Base-by-base conservation (phyloP, 2,329 filamentous ascomycete species). In the Sporothrix humicola region DNA sequence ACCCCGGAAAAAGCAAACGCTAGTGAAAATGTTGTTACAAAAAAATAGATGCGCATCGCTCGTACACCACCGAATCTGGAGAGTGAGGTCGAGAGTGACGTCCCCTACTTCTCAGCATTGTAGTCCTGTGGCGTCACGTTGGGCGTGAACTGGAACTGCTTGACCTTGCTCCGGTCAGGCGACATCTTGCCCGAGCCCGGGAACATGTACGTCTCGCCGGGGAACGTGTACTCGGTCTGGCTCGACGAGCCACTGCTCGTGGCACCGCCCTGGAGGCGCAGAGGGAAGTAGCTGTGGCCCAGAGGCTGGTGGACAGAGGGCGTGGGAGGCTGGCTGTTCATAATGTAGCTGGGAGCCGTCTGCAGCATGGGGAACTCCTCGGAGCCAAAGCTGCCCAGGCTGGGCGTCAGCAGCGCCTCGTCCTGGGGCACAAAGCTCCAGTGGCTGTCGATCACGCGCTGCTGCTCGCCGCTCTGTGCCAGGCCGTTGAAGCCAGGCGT, bases 221-320 rank as follows among this genome's bases (percentile, higher is more conserved):
- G 83, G 82, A 87, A 88, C 76, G 85, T 84, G 77, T 86, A 88
- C 75, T 88, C 86, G 17, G 84, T 78, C 56, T 84, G 85, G 44
- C 76, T 74, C 2, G 80, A 48, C 54, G 26, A n/a, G 8, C 26
- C 15, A 13, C 15, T 23, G 78, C 80, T 44, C 73, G 75, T 73
- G 63, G 78, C 72, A 81, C 80, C 70, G 79, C 81, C 42, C 77
- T 79, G 75, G 13, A 74, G 31, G n/a, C 12, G 72, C 71, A 73
- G 20, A 3, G 75, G 72, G 71, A 83, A 83, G 68, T 85, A 86
- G 10, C 80, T 78, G 10, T 83, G 81, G 0, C 82, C 82, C 76
- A 87, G 82, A 73, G 81, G 81, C 78, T 87, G 82, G 76, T 80
- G 81, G 69, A 84, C 85, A 1, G 85, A 82, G 4, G 86, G 86